Percentiles rank a stretch among this genome's conserved stretches.
These are phyloP conservation scores for Globisporangium okanoganense DNA, from an alignment of 352 stramenopile genomes.

Conservation along the genomic window DNA sequence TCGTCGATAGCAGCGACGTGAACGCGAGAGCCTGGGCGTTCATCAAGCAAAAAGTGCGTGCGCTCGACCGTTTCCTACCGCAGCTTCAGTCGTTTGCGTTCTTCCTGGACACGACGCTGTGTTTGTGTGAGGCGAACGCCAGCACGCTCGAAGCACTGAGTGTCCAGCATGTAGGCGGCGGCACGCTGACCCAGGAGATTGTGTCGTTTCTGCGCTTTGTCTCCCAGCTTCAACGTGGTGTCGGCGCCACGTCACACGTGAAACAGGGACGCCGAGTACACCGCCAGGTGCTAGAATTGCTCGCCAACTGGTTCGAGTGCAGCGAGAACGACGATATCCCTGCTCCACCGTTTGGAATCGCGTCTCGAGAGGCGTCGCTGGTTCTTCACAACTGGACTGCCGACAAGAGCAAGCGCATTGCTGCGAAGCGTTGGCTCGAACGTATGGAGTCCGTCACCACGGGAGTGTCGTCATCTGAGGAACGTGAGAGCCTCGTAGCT, in stretches of 20 bases:
- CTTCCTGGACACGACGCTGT: constrained; percentile 26
- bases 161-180: constrained; percentile 16
- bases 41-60: constrained; percentile 18
- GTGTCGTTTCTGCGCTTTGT: constrained; percentile 23
- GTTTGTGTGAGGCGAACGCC: constrained; percentile 33
- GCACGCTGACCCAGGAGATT: constrained; percentile 13
- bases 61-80: constrained; percentile 37
- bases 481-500: constrained; percentile 21
- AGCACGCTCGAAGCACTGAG: constrained; percentile 24
- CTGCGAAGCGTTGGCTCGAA: constrained; percentile 42
- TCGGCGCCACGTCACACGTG: constrained; percentile 8
- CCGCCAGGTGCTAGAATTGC: constrained; percentile 27
- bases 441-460: constrained; percentile 30
- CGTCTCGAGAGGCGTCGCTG: constrained; percentile 48
- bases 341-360: constrained; percentile 44
- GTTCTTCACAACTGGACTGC: constrained; percentile 62
- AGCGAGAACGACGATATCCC: constrained; percentile 21
- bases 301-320: constrained; percentile 48
- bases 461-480: constrained; percentile 5
- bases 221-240: constrained; percentile 12
- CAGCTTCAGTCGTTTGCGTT: constrained; percentile 33
- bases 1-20: not conserved
- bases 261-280: constrained; percentile 28
- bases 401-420: constrained; percentile 31
- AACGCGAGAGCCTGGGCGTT: constrained; percentile 12